Conservation (phyloP, 768 basidiomycete genomes). For the Tricholoma flavovirens region DNA sequence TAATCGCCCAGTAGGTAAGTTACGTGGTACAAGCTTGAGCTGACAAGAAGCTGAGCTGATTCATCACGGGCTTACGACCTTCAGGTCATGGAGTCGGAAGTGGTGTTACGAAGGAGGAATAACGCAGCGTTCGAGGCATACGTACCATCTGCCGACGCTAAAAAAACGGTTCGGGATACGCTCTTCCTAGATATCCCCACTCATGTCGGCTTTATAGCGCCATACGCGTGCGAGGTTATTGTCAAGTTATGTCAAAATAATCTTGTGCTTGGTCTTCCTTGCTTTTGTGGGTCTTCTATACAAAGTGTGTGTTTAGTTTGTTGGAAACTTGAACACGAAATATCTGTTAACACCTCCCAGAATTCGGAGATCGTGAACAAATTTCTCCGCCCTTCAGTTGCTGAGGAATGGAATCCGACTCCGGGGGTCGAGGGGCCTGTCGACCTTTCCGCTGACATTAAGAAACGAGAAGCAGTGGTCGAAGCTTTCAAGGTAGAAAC, state of each 20-base stretch:
- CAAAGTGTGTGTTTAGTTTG: slow-evolving; percentile 2
- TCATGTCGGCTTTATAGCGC: too few species aligned
- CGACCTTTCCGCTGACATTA: too few species aligned
- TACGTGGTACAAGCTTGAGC: too few species aligned
- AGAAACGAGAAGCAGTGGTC: slow-evolving; percentile 33
- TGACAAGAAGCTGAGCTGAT: too few species aligned
- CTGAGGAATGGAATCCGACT: neutral
- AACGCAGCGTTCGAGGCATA: too few species aligned
- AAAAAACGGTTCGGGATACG: neutral
- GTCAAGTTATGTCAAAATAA: slow-evolving; percentile 1
- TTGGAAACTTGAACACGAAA: too few species aligned
- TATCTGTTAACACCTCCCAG: neutral
- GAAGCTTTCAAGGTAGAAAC: slow-evolving; percentile 70
- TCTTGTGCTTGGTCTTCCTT: slow-evolving; percentile 8
- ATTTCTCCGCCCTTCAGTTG: neutral
- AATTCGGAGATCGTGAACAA: neutral
- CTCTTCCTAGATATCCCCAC: too few species aligned
- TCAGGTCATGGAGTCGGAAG: too few species aligned
- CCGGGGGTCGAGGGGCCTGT: neutral
- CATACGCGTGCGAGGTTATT: too few species aligned
- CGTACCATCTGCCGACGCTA: neutral
- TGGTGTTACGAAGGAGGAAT: too few species aligned
- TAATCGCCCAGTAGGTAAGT: too few species aligned
- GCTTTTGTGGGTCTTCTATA: slow-evolving; percentile 8
- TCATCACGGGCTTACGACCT: too few species aligned